Conservation (phyloP, 23 red algal species). For the Chondrus crispus region DNA sequence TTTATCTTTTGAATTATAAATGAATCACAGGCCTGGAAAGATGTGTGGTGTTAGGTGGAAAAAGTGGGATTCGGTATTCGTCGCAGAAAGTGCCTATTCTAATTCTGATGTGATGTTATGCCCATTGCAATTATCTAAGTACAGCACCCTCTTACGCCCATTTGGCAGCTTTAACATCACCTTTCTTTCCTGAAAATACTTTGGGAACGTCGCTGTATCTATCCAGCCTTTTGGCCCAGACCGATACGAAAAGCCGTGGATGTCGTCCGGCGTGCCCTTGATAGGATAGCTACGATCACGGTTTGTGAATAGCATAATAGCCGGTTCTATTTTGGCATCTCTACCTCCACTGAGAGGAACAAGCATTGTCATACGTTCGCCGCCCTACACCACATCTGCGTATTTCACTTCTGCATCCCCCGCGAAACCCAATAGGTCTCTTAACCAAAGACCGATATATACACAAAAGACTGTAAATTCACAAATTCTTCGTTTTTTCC, state of each 20-base stretch:
- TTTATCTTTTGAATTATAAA: background rate
- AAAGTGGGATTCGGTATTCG: background rate
- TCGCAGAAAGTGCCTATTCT: background rate
- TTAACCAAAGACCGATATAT: too few species aligned
- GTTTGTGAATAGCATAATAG: background rate
- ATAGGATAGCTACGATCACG: background rate
- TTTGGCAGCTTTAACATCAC: background rate
- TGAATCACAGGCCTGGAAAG: background rate
- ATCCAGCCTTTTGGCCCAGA: background rate
- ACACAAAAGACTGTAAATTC: too few species aligned
- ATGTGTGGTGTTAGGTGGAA: background rate
- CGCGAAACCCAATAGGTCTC: background rate
- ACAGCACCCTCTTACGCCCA: background rate
- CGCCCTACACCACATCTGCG: background rate
- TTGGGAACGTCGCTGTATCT: background rate
- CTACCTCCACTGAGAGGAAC: background rate
- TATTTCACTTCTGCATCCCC: background rate
- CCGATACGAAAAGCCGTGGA: background rate
- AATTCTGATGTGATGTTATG: background rate
- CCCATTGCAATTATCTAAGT: background rate
- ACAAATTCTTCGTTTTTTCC: too few species aligned
- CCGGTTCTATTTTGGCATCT: background rate
- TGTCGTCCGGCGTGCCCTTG: background rate
- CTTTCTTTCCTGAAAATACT: background rate
- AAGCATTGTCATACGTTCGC: background rate